Base-by-base conservation (phyloP, 2,329 filamentous ascomycete species). In the Fusarium clavum region DNA sequence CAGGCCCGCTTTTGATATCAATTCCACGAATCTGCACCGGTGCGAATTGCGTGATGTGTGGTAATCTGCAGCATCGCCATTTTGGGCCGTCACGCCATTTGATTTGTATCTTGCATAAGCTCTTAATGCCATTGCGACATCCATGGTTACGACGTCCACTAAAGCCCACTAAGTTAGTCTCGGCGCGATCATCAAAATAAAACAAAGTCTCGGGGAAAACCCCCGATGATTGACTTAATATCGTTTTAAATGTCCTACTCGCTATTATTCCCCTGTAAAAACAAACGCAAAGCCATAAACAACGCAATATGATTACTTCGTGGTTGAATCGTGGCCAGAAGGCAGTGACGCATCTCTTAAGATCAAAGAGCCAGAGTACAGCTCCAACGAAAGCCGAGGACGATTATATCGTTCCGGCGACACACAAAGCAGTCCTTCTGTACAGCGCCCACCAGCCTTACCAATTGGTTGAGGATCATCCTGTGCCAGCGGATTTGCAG, bases 401-500 rank as follows among this genome's bases (percentile, higher is more conserved):
- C 16, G 4, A 51, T 51, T 51, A 38, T 51, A n/a, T 34, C 11
- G 16, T 51, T 25, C 47, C 47, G 8, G 34, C 22, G 12, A 51
- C 30, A n/a, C 47, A 51, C 6, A 12, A 25, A 34, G 30, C 47
- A 25, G 47, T 51, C 8, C 52, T 55, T 25, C 16, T 55, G 4
- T 46, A 34, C 7, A 29, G 40, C 12, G 30, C 24, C 9, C 41
- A 82, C 32, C 82, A 87, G 67, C 82, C 81, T 53, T 89, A 89
- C 65, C 74, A 81, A 22, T 71, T 87, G 43, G 80, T 51, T 11
- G 47, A 34, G 3, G 2, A 25, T n/a, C 30, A 51, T 4, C 47
- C 47, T 14, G 47, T 51, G 11, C 82, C 0, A 67, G 73, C 4
- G 79, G 82, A 8, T 81, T 87, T 72, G 75, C 79, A 3, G 77